These are phyloP conservation scores for Polytrichum formosum DNA, from an alignment of 225 moss, liverwort and hornwort species.

Conservation along the genomic window DNA sequence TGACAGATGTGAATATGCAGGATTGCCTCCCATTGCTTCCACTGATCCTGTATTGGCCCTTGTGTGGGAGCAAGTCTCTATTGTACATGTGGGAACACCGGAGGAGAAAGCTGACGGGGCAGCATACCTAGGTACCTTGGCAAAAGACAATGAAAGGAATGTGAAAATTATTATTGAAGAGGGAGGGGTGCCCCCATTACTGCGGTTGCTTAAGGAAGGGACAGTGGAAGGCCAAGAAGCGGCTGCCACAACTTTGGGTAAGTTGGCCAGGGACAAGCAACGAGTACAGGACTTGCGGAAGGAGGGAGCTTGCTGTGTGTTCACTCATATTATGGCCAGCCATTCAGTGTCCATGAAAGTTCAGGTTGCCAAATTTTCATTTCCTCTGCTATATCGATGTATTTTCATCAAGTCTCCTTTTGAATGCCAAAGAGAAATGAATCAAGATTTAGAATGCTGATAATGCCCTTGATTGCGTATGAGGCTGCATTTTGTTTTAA, in stretches of 20 bases:
- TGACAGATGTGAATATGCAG: slow-evolving; percentile 44
- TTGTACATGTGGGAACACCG: slow-evolving; percentile 44
- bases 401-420: neutral
- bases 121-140: slow-evolving; percentile 24
- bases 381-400: neutral
- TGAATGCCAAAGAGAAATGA: too few relatives aligned
- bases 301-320: slow-evolving; percentile 36
- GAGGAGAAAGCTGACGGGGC: slow-evolving; percentile 42
- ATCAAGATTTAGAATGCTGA: too few relatives aligned
- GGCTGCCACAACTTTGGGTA: slow-evolving; percentile 48
- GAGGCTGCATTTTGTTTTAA: too few relatives aligned
- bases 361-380: slow-evolving; percentile 25
- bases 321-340: slow-evolving; percentile 35
- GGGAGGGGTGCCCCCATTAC: slow-evolving; percentile 51
- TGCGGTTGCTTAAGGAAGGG: slow-evolving; percentile 55
- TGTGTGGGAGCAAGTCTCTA: slow-evolving; percentile 59
- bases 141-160: slow-evolving; percentile 39
- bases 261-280: slow-evolving; percentile 33
- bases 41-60: slow-evolving; percentile 42
- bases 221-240: slow-evolving; percentile 42
- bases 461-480: too few relatives aligned
- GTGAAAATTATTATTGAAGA: slow-evolving; percentile 64
- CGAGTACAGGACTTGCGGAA: slow-evolving; percentile 40
- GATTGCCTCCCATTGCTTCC: slow-evolving; percentile 53
- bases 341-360: slow-evolving; percentile 47